Percentiles rank a stretch among this genome's conserved stretches.
Evolutionary conservation across 495 filamentous ascomycete species (phyloP).

Genomic region (Tuber borchii): DNA sequence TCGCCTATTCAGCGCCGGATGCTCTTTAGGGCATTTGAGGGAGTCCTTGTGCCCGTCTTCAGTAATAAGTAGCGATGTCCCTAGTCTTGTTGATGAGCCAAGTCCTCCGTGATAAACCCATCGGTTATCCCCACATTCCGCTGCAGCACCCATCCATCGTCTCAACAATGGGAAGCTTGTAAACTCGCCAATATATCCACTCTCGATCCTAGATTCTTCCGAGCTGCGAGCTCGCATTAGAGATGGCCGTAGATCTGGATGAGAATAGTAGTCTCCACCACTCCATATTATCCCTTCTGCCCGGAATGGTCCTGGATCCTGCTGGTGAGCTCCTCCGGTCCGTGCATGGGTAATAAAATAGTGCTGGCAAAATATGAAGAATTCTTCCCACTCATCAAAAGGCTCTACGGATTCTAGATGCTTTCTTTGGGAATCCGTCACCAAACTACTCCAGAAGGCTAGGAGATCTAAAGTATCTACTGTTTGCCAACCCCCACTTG

Average conservation of each 20-base stretch:
- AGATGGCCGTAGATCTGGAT: slow-evolving; percentile 18
- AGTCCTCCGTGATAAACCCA: slow-evolving; percentile 57
- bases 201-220: slow-evolving; percentile 28
- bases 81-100: slow-evolving; percentile 45
- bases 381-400: slow-evolving; percentile 96
- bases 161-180: slow-evolving; percentile 30
- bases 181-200: slow-evolving; percentile 33
- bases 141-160: slow-evolving; percentile 47
- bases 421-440: slow-evolving; percentile 52
- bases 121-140: slow-evolving; percentile 43
- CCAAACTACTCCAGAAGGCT: slow-evolving; percentile 67
- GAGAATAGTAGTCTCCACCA: slow-evolving; percentile 34
- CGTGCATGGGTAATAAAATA: slow-evolving; percentile 72
- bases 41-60: slow-evolving; percentile 39
- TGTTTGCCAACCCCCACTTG: slow-evolving; percentile 56
- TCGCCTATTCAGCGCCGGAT: neutral
- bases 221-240: slow-evolving; percentile 23
- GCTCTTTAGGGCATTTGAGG: neutral
- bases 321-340: slow-evolving; percentile 20
- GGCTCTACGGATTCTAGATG: slow-evolving; percentile 60
- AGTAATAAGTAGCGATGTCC: slow-evolving; percentile 35
- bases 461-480: slow-evolving; percentile 62
- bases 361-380: slow-evolving; percentile 76
- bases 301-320: slow-evolving; percentile 27
- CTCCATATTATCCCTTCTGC: slow-evolving; percentile 27